Conservation (phyloP, 192 early-diverging fungal genomes). For the Coemansia sp. region DNA sequence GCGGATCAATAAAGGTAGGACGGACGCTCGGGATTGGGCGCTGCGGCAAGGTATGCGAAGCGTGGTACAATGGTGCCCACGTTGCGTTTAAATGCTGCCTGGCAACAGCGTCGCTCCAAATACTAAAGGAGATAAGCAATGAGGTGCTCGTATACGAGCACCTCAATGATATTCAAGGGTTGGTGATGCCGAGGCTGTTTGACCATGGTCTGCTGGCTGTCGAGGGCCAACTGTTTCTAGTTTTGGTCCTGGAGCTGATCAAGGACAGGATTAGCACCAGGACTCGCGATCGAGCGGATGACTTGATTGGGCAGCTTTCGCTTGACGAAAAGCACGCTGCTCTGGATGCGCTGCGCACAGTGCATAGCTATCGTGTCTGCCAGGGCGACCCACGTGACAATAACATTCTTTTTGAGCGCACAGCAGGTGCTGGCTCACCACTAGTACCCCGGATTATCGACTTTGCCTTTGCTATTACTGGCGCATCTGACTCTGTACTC, state of each 20-base stretch:
- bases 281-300: background rate
- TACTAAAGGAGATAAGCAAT: too few relatives aligned
- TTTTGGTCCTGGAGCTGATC: background rate
- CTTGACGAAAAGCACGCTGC: background rate
- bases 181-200: background rate
- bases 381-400: background rate
- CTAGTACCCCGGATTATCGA: background rate
- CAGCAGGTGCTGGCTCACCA: background rate
- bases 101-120: too few relatives aligned
- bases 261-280: background rate
- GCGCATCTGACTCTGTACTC: background rate
- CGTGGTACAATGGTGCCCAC: too few relatives aligned
- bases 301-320: background rate
- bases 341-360: background rate
- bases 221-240: background rate
- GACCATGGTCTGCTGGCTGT: background rate
- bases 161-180: background rate
- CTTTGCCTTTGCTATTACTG: background rate
- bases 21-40: too few relatives aligned
- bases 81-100: too few relatives aligned
- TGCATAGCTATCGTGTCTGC: background rate
- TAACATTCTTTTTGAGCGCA: background rate
- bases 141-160: background rate
- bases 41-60: too few relatives aligned
- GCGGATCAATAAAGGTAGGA: too few relatives aligned